phyloP scores from a whole-genome alignment of 2,329 filamentous ascomycete species.

The Pseudogymnoascus verrucosus region DNA sequence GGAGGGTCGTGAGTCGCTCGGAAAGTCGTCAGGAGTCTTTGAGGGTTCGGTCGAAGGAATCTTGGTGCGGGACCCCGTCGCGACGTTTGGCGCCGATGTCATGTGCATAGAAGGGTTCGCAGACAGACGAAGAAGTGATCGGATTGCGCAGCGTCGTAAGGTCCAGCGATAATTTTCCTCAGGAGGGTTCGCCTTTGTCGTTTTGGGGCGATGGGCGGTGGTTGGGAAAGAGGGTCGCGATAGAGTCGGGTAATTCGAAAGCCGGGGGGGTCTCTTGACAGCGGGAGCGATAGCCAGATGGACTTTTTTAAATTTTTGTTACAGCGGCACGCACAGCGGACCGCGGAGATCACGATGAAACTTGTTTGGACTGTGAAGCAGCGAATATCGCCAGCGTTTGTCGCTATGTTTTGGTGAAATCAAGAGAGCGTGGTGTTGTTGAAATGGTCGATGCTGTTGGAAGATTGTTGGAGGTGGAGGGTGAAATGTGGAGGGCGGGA shows the following conservation, averaged over 20 bases:
- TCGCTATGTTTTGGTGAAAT: not conserved
- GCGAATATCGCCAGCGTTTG: not conserved
- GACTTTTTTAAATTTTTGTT: not conserved
- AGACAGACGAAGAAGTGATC: not conserved
- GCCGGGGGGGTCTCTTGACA: slow-evolving; percentile 1
- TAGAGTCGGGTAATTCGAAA: slow-evolving; percentile 4
- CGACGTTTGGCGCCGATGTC: not conserved
- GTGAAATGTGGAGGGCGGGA: not conserved
- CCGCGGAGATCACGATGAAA: not conserved
- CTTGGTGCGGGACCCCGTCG: slow-evolving; percentile 2
- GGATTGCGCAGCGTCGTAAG: not conserved
- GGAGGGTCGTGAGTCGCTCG: not conserved
- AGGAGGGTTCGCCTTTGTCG: not conserved
- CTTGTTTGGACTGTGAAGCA: not conserved
- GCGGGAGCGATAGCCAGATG: slow-evolving; percentile 5
- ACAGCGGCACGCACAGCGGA: not conserved
- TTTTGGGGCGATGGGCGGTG: not conserved
- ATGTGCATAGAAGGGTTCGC: not conserved
- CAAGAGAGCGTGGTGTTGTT: not conserved
- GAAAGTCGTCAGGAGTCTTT: not conserved
- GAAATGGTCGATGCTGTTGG: not conserved
- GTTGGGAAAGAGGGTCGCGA: slow-evolving; percentile 9
- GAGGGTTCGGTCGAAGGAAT: not conserved
- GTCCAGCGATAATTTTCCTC: not conserved
- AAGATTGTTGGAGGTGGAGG: not conserved